These are phyloP conservation scores for Caryopteris hybrid DNA, from an alignment of 305 asterid species.

Conservation along the genomic window DNA sequence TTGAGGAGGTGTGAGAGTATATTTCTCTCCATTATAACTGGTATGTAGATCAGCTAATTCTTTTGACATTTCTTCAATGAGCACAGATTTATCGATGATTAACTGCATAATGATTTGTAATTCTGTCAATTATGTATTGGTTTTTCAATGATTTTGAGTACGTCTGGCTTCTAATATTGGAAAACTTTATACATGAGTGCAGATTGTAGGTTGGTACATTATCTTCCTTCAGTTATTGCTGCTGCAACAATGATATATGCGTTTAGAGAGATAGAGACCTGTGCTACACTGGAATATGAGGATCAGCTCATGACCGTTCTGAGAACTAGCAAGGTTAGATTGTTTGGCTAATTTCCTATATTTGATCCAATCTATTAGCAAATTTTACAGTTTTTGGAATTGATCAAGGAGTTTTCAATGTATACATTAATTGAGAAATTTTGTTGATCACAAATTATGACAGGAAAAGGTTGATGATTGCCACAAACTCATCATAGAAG, in stretches of 20 bases:
- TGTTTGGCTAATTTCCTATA: background rate
- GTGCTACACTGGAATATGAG: conserved; percentile 37
- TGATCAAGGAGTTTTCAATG: background rate
- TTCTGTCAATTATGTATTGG: background rate
- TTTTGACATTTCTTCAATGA: background rate
- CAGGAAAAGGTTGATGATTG: conserved; percentile 64
- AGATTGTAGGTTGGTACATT: conserved; percentile 63
- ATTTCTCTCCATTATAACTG: conserved; percentile 52
- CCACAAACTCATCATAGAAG: conserved; percentile 46
- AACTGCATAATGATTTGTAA: background rate
- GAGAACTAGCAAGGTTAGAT: conserved; percentile 55
- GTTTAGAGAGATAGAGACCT: conserved; percentile 45
- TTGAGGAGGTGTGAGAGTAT: conserved; percentile 53
- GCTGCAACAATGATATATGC: conserved; percentile 58
- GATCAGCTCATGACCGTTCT: conserved; percentile 49
- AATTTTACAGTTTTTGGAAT: background rate
- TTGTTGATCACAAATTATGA: conserved; percentile 16
- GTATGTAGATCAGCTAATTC: conserved; percentile 38
- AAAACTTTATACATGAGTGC: conserved; percentile 13
- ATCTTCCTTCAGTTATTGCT: conserved; percentile 80
- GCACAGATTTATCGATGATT: background rate
- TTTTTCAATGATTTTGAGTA: background rate
- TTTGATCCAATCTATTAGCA: background rate
- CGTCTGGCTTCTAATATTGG: background rate
- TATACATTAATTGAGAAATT: background rate